Evolutionary conservation across 768 basidiomycete genomes (phyloP).

Genomic region (Russula emetica): DNA sequence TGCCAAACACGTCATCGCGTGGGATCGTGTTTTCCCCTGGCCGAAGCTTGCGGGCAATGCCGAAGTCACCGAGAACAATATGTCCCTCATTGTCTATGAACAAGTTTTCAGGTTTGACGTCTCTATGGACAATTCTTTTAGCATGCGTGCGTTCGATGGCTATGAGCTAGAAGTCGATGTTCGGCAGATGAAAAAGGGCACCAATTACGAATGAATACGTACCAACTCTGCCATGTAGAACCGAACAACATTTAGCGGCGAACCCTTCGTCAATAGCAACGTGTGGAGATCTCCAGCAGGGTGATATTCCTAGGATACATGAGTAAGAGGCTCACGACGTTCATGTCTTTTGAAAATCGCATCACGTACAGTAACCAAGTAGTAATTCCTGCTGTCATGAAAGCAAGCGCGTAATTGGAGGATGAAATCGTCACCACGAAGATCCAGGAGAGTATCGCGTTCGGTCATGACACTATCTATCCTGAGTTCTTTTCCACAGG

Average conservation of each 20-base stretch:
- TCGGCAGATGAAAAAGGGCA: not conserved
- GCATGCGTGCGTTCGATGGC: constrained; percentile 19
- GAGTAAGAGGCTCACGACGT: not conserved
- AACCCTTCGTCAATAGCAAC: constrained; percentile 13
- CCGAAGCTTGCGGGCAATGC: constrained; percentile 15
- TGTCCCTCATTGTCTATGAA: constrained; percentile 25
- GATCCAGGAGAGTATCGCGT: constrained; percentile 21
- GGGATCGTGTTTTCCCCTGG: constrained; percentile 7
- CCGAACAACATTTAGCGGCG: constrained; percentile 8
- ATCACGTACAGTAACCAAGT: constrained; percentile 15
- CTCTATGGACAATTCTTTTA: constrained; percentile 21
- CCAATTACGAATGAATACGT: not conserved
- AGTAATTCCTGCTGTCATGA: constrained; percentile 22
- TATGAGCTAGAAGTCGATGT: constrained; percentile 5
- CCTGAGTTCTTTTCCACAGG: not conserved
- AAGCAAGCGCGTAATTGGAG: constrained; percentile 23
- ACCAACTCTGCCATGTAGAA: constrained; percentile 27
- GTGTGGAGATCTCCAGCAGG: constrained; percentile 23
- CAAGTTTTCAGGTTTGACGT: constrained; percentile 23
- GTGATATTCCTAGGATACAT: constrained; percentile 20
- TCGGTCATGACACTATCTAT: constrained; percentile 13
- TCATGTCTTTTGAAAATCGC: no score
- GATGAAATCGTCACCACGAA: constrained; percentile 23
- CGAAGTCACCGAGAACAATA: constrained; percentile 23
- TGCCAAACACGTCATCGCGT: constrained; percentile 20